These are phyloP conservation scores for Lathyrus oleraceus DNA, from an alignment of 306 rosid species.

Conservation along the genomic window DNA sequence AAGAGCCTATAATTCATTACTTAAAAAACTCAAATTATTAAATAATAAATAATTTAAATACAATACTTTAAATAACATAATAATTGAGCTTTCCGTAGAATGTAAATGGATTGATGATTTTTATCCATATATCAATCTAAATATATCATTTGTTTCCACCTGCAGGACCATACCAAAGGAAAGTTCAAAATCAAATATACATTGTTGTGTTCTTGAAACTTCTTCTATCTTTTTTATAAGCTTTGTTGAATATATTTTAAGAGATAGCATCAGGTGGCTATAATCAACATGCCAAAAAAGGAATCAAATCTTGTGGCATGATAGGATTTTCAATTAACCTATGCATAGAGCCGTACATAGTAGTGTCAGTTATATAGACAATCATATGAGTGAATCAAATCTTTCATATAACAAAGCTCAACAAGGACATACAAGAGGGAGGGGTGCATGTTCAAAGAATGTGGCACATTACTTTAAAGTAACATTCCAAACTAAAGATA, in stretches of 20 bases:
- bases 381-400: constrained; percentile 37
- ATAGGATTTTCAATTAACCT: constrained; percentile 5
- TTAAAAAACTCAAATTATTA: too few species aligned
- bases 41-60: too few species aligned
- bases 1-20: too few species aligned
- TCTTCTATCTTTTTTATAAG: background rate
- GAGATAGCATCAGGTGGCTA: background rate
- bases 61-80: too few species aligned
- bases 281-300: background rate
- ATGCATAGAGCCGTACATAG: constrained; percentile 5
- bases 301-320: constrained; percentile 27
- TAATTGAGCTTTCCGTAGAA: too few species aligned
- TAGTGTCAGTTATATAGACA: constrained; percentile 30
- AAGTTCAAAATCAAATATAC: too few species aligned
- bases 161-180: too few species aligned
- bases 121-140: too few species aligned
- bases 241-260: background rate
- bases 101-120: too few species aligned
- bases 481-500: constrained; percentile 57
- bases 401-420: constrained; percentile 33
- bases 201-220: too few species aligned
- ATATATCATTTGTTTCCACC: too few species aligned
- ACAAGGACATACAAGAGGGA: constrained; percentile 34
- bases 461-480: constrained; percentile 45
- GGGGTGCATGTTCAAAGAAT: constrained; percentile 44